phyloP scores from a whole-genome alignment of 768 basidiomycete species.

The Leccinum longicurvipes region DNA sequence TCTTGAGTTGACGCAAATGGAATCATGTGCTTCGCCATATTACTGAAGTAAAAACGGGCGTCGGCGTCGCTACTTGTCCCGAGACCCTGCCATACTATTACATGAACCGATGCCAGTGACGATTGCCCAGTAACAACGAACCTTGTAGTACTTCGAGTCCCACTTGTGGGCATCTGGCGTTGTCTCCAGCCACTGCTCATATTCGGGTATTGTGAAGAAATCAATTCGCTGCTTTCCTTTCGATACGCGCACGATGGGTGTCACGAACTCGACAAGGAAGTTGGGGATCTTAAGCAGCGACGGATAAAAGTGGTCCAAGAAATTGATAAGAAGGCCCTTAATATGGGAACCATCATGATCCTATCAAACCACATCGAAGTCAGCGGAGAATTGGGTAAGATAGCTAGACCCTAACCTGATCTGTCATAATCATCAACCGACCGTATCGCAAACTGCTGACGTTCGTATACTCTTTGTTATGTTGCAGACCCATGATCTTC shows the following conservation, averaged over 20 bases:
- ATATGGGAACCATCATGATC: conserved; percentile 99
- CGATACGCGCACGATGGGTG: conserved; percentile 91
- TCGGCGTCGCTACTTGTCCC: conserved; percentile 90
- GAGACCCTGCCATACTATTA: conserved; percentile 65
- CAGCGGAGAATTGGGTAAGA: background rate
- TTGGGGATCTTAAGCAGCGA: conserved; percentile 86
- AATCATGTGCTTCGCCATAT: conserved; percentile 93
- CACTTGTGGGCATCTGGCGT: conserved; percentile 78
- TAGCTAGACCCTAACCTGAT: conserved; percentile 64
- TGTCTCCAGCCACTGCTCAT: conserved; percentile 84
- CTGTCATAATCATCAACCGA: conserved; percentile 98
- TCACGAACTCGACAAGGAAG: conserved; percentile 97
- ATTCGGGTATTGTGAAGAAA: conserved; percentile 98
- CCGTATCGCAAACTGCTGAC: conserved; percentile 80
- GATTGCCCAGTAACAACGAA: conserved; percentile 31
- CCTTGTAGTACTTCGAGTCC: conserved; percentile 97
- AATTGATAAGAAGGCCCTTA: conserved; percentile 98
- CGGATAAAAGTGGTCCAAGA: conserved; percentile 94
- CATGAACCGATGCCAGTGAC: background rate
- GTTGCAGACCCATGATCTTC: conserved; percentile 95
- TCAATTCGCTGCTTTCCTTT: conserved; percentile 77
- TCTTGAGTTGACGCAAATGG: conserved; percentile 79
- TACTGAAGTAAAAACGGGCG: conserved; percentile 88
- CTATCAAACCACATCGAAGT: conserved; percentile 37
- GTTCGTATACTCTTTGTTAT: conserved; percentile 83